These are phyloP conservation scores for Pseudogymnoascus sp. DNA, from an alignment of 2,329 filamentous ascomycete genomes.

Conservation along the genomic window DNA sequence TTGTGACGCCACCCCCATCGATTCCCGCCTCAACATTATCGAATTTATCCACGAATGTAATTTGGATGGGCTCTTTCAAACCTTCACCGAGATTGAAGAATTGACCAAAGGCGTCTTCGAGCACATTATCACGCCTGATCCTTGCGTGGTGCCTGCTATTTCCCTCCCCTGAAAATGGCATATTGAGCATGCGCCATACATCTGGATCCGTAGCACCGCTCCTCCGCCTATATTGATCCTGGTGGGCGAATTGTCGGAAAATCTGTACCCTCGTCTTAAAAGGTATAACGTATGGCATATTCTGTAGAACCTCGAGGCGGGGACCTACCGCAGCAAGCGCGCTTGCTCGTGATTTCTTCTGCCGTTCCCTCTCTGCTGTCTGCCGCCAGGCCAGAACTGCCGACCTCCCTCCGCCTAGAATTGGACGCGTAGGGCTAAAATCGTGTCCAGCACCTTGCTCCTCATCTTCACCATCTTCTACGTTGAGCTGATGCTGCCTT, in stretches of 20 bases:
- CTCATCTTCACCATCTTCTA: slow-evolving; percentile 52
- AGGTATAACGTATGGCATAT: slow-evolving; percentile 95
- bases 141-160: slow-evolving; percentile 61
- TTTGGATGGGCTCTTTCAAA: slow-evolving; percentile 91
- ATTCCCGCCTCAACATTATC: slow-evolving; percentile 84
- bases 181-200: slow-evolving; percentile 53
- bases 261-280: slow-evolving; percentile 88
- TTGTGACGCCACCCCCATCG: slow-evolving; percentile 93
- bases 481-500: slow-evolving; percentile 58
- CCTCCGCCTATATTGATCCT: slow-evolving; percentile 69
- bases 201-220: slow-evolving; percentile 68
- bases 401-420: slow-evolving; percentile 30
- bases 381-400: slow-evolving; percentile 37
- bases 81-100: slow-evolving; percentile 76
- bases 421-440: slow-evolving; percentile 30
- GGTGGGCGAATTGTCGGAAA: slow-evolving; percentile 82
- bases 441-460: slow-evolving; percentile 34
- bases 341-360: slow-evolving; percentile 59
- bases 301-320: slow-evolving; percentile 80
- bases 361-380: slow-evolving; percentile 53
- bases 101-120: slow-evolving; percentile 75
- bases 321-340: slow-evolving; percentile 74
- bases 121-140: slow-evolving; percentile 70
- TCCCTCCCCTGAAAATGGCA: slow-evolving; percentile 24
- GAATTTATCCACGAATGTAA: slow-evolving; percentile 91